phyloP scores from a whole-genome alignment of 805 yeast species.

The Pichia scutulata region DNA sequence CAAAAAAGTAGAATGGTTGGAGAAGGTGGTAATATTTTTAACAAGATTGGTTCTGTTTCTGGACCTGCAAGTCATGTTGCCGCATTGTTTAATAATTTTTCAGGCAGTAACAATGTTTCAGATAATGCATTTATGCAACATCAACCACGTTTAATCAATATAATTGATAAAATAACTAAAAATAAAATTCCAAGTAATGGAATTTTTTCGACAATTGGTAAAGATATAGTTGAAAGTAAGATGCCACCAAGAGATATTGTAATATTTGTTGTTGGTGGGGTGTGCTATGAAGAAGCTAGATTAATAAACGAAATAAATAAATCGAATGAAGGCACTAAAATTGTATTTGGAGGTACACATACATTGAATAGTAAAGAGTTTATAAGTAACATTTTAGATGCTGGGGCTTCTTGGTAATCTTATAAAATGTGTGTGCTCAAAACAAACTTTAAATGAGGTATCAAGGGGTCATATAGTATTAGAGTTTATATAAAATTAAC shows the following conservation, averaged over 20 bases:
- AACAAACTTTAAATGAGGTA: not conserved
- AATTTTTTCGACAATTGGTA: conserved; percentile 15
- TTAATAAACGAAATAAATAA: conserved; percentile 64
- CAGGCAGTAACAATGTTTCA: conserved; percentile 31
- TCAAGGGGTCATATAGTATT: not conserved
- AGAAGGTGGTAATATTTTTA: conserved; percentile 27
- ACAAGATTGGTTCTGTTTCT: conserved; percentile 10
- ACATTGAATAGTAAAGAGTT: conserved; percentile 40
- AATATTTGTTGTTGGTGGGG: conserved; percentile 77
- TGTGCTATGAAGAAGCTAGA: conserved; percentile 87
- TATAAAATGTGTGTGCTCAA: not conserved
- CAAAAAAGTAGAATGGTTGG: conserved; percentile 33
- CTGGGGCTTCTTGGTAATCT: conserved; percentile 17
- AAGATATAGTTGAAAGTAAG: conserved; percentile 18
- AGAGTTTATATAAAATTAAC: not conserved
- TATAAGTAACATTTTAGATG: conserved; percentile 22
- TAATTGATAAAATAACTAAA: conserved; percentile 34
- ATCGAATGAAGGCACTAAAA: conserved; percentile 48
- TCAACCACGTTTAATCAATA: conserved; percentile 57
- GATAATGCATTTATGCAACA: conserved; percentile 89
- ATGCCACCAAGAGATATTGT: conserved; percentile 57
- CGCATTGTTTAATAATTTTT: conserved; percentile 28
- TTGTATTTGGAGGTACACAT: conserved; percentile 78
- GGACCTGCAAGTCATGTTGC: conserved; percentile 18
- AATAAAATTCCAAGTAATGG: conserved; percentile 30